Percentiles rank a stretch among this genome's conserved stretches.
Conservation (phyloP, 2,329 filamentous ascomycete genomes). For the Stenocarpella maydis region DNA sequence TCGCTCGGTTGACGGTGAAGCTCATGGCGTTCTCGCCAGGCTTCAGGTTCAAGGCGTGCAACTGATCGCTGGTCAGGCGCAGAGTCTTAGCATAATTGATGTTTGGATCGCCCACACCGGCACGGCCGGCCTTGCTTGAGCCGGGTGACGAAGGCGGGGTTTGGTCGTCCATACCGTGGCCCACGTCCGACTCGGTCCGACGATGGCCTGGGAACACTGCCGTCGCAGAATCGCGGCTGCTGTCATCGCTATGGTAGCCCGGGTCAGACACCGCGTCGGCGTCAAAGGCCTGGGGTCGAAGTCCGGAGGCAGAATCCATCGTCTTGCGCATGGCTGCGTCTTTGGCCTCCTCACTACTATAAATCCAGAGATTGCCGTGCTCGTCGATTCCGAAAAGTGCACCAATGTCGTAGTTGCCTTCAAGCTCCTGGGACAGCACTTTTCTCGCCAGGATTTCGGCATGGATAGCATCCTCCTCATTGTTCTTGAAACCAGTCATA, state of each 20-base stretch:
- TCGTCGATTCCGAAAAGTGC: conserved; percentile 95
- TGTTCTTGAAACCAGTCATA: conserved; percentile 96
- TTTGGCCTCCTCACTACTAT: conserved; percentile 96
- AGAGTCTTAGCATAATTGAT: conserved; percentile 97
- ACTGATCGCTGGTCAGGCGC: conserved; percentile 91
- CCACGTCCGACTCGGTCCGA: conserved; percentile 73
- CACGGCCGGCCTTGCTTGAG: conserved; percentile 51
- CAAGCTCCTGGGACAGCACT: conserved; percentile 89
- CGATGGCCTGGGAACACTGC: conserved; percentile 60
- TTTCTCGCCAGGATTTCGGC: conserved; percentile 94
- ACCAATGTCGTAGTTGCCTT: conserved; percentile 96
- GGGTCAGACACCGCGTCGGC: conserved; percentile 91
- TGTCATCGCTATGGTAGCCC: conserved; percentile 93
- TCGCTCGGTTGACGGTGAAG: conserved; percentile 95
- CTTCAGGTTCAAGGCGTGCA: conserved; percentile 84
- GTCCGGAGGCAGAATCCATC: conserved; percentile 58
- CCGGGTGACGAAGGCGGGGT: conserved; percentile 77
- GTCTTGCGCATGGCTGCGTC: conserved; percentile 79
- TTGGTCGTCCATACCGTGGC: conserved; percentile 57
- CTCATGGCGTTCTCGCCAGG: conserved; percentile 91
- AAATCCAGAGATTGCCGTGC: conserved; percentile 98
- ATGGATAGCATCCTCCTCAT: conserved; percentile 88
- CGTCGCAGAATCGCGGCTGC: conserved; percentile 58
- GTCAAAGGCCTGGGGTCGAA: conserved; percentile 60
- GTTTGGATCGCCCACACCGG: conserved; percentile 69